Conservation (phyloP, 2,329 filamentous ascomycete species). For the Penicillium sclerotigenum region DNA sequence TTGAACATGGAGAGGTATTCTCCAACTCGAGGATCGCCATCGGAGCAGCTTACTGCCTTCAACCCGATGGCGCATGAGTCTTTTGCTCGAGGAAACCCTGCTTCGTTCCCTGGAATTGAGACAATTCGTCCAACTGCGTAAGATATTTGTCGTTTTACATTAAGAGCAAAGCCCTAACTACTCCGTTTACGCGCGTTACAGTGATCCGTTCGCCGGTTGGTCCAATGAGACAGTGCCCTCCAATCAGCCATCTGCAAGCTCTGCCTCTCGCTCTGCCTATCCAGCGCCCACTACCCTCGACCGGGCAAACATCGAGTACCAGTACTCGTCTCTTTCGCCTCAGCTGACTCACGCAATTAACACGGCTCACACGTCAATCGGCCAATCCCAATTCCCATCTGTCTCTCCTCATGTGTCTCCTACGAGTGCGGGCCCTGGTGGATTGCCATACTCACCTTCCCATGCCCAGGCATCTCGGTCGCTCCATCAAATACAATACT, state of each 20-base stretch:
- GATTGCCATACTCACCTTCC: background rate
- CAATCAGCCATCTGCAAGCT: background rate
- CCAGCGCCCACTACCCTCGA: background rate
- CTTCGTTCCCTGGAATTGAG: background rate
- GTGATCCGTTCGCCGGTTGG: constrained; percentile 1
- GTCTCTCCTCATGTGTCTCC: background rate
- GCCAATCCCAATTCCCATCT: background rate
- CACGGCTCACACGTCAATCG: background rate
- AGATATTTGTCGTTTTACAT: background rate
- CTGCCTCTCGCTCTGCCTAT: background rate
- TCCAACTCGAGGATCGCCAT: background rate
- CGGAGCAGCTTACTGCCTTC: background rate
- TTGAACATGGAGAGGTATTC: background rate
- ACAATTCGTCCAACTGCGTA: background rate
- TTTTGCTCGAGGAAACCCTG: background rate
- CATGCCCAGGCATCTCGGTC: background rate
- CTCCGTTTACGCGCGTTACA: background rate
- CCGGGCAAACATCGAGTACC: background rate
- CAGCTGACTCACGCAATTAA: background rate
- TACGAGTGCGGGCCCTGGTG: background rate
- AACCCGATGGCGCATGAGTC: background rate
- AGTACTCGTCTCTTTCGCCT: background rate
- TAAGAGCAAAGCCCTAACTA: background rate
- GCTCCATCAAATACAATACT: background rate
- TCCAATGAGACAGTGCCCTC: background rate